Evolutionary conservation across 495 filamentous ascomycete genomes (phyloP).

Genomic region (Xanthoparmelia taractica): DNA sequence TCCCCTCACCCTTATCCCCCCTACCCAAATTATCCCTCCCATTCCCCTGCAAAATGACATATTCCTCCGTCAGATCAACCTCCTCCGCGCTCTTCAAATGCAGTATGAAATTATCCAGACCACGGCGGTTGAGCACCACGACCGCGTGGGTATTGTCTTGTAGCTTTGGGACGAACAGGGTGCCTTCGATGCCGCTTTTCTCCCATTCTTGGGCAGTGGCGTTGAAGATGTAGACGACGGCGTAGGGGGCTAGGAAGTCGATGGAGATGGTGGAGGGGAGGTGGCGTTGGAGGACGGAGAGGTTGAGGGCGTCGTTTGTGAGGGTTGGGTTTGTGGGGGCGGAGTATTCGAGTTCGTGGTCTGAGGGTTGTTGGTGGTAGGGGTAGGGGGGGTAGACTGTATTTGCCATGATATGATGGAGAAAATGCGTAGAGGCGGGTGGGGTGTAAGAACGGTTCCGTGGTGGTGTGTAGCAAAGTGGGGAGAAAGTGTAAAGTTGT

Average conservation of each 20-base stretch:
- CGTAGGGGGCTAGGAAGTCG: constrained; percentile 67
- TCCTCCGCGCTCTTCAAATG: constrained; percentile 26
- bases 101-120: constrained; percentile 48
- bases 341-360: not conserved
- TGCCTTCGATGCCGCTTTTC: constrained; percentile 68
- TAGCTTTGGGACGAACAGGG: constrained; percentile 62
- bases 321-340: constrained; percentile 30
- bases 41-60: constrained; percentile 47
- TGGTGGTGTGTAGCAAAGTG: not conserved
- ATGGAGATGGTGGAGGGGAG: constrained; percentile 59
- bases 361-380: not conserved
- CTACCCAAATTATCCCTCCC: constrained; percentile 22
- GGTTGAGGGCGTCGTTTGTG: constrained; percentile 73
- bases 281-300: constrained; percentile 69
- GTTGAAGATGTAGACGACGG: constrained; percentile 69
- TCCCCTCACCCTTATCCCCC: constrained; percentile 28
- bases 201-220: constrained; percentile 59
- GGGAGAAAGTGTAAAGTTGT: not conserved
- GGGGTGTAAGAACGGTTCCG: no score
- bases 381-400: not conserved
- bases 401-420: not conserved
- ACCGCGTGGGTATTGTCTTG: constrained; percentile 49
- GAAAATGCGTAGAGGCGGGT: not conserved
- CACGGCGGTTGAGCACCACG: constrained; percentile 55
- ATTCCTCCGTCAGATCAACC: constrained; percentile 54